Percentiles rank a stretch among this genome's conserved stretches.
Evolutionary conservation across 108 stramenopile species (phyloP).

Genomic region (Bacterosira constricta): DNA sequence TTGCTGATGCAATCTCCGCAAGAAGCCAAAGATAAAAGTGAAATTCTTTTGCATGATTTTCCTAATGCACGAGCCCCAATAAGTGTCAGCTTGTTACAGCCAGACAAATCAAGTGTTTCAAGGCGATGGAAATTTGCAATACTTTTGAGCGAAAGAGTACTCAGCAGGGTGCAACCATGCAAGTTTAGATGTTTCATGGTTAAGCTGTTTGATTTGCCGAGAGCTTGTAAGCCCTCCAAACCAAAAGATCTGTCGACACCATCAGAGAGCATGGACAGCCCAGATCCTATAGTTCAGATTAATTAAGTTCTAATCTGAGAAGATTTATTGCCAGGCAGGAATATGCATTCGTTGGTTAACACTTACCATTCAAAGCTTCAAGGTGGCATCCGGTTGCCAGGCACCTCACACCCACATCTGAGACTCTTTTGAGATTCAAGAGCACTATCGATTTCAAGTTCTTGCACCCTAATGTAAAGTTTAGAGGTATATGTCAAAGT

Average conservation of each 20-base stretch:
- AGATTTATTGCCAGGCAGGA: too few relatives aligned
- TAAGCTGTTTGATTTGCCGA: conserved; percentile 23
- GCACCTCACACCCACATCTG: conserved; percentile 50
- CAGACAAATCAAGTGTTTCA: conserved; percentile 46
- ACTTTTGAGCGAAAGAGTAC: conserved; percentile 32
- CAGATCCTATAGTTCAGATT: too few relatives aligned
- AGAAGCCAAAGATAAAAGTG: conserved; percentile 36
- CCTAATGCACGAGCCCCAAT: conserved; percentile 24
- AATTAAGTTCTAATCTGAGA: too few relatives aligned
- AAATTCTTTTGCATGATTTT: conserved; percentile 29
- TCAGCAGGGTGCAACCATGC: conserved; percentile 48
- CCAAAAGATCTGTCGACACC: conserved; percentile 54
- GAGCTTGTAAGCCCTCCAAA: conserved; percentile 54
- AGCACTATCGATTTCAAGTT: conserved; percentile 39
- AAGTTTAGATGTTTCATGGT: conserved; percentile 40
- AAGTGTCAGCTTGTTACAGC: conserved; percentile 49
- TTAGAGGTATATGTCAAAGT: background rate
- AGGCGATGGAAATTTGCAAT: conserved; percentile 33
- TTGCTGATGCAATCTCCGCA: conserved; percentile 61
- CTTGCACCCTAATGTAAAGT: conserved; percentile 34
- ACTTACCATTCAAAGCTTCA: conserved; percentile 47
- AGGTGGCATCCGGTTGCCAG: conserved; percentile 48
- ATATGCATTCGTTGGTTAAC: background rate
- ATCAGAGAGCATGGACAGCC: conserved; percentile 56
- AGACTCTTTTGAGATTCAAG: conserved; percentile 48